Evolutionary conservation across 2,329 filamentous ascomycete genomes (phyloP), one percentile per base, ranked within the genome.

Genomic region (Lachnellula hyalina): DNA sequence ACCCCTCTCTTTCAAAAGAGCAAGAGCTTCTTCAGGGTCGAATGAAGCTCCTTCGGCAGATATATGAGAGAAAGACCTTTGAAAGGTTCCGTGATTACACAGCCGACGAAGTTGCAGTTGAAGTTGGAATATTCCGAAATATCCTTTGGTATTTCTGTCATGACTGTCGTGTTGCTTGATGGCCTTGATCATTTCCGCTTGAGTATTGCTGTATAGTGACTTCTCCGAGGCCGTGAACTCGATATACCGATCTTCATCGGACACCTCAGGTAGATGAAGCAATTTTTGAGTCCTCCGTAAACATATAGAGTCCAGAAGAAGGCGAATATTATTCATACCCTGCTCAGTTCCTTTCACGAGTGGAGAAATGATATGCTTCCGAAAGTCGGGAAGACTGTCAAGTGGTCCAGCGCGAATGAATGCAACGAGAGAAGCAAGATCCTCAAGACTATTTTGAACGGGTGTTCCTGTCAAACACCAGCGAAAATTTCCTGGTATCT

Each of bases 241-340:
- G 8, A 77, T 62, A 0, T 17, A 36, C 5, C 62, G 68, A 7
- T 67, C 50, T 11, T 55, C 42, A 7, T 64, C 58, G 9, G 61
- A 45, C 9, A 59, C 59, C 5, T 68, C 65, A 0, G 72, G 70
- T 0, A 78, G 64, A 12, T 69, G 28, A 0, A 77, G 64, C 2
- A 75, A 57, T 0, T 74, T 70, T 32, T 73, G 75, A 0, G 72
- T 75, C 11, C 75, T 67, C 1, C 75, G 70, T 0, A 78, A 65
- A 47, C 73, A 74, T 1, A 78, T 59, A 0, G 72, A 68, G 1
- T 72, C 68, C 25, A 70, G 63, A 3, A 75, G 68, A 34, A 66
- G 56, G 2, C 70, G 57, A 1, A 74, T 61, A 15, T 69, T 69
- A 58, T 53, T n/a, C n/a, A 49, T 4, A 15, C 52, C 50, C 21